These are phyloP conservation scores for Vitellaria paradoxa DNA, from an alignment of 179 eudicot species.

Conservation along the genomic window DNA sequence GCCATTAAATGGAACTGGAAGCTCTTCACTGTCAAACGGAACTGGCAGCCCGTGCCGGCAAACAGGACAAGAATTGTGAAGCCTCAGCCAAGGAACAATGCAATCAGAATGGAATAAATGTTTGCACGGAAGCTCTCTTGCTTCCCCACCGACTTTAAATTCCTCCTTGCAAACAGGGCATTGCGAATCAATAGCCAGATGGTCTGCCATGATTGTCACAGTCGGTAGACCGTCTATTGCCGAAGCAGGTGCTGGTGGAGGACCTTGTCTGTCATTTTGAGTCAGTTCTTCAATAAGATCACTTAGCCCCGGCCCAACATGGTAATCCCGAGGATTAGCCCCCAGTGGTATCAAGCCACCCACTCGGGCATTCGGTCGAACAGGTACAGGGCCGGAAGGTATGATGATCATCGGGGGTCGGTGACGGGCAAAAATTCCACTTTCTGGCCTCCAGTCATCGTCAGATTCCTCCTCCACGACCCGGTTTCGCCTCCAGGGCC, in stretches of 20 bases:
- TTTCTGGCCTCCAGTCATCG: constrained; percentile 11
- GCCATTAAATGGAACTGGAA: not conserved
- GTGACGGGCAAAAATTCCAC: constrained; percentile 17
- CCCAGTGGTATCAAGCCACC: constrained; percentile 24
- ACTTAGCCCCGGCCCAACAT: constrained; percentile 41
- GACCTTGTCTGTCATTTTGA: constrained; percentile 56
- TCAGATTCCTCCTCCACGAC: not conserved
- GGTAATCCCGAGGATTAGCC: constrained; percentile 43
- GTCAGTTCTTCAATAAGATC: constrained; percentile 53
- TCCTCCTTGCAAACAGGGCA: constrained; percentile 73
- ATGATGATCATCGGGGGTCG: constrained; percentile 20
- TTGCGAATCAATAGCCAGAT: constrained; percentile 33
- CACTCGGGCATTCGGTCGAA: constrained; percentile 14
- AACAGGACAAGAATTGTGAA: constrained; percentile 69
- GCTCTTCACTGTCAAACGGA: not conserved
- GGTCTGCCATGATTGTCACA: constrained; percentile 37
- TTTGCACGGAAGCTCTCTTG: constrained; percentile 51
- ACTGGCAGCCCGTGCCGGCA: constrained; percentile 46
- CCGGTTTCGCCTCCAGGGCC: constrained; percentile 16
- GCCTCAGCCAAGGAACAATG: constrained; percentile 65
- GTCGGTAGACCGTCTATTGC: constrained; percentile 41
- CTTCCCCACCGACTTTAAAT: constrained; percentile 53
- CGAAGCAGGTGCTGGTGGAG: constrained; percentile 49
- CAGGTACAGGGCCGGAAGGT: constrained; percentile 12
- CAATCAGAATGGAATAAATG: constrained; percentile 64